Conservation (phyloP, 345 rosid species). For the Kernera saxatilis region DNA sequence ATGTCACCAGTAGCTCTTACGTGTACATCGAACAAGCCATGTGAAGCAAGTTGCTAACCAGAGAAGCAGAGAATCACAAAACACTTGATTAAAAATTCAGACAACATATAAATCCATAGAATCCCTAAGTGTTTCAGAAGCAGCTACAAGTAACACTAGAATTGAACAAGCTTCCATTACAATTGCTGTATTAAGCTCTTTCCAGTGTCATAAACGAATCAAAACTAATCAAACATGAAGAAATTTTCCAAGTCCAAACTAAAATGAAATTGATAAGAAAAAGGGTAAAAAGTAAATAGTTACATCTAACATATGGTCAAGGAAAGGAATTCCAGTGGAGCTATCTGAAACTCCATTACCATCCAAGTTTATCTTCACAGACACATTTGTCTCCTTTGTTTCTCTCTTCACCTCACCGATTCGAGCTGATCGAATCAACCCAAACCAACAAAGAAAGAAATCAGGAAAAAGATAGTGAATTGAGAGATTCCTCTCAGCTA, state of each 20-base stretch:
- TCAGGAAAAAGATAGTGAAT: neutral
- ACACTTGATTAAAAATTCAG: neutral
- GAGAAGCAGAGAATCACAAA: neutral
- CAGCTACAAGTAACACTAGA: neutral
- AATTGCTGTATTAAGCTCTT: neutral
- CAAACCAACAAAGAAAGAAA: neutral
- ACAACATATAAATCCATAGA: neutral
- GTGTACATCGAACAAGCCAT: constrained; percentile 79
- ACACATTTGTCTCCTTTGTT: constrained; percentile 78
- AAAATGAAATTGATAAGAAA: neutral
- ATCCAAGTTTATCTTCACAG: constrained; percentile 66
- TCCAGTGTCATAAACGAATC: neutral
- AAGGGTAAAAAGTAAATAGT: neutral
- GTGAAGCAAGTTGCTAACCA: constrained; percentile 85
- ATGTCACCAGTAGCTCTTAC: constrained; percentile 80
- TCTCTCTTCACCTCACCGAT: constrained; percentile 77
- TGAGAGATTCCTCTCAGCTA: neutral
- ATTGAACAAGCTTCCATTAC: neutral
- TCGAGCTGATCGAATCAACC: constrained; percentile 29
- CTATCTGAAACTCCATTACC: constrained; percentile 77
- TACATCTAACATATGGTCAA: constrained; percentile 92
- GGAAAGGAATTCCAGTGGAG: constrained; percentile 66
- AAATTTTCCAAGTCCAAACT: neutral
- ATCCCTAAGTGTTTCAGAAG: neutral
- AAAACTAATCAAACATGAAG: neutral